Evolutionary conservation across 345 rosid species (phyloP).

Genomic region (Sisymbrium irio): DNA sequence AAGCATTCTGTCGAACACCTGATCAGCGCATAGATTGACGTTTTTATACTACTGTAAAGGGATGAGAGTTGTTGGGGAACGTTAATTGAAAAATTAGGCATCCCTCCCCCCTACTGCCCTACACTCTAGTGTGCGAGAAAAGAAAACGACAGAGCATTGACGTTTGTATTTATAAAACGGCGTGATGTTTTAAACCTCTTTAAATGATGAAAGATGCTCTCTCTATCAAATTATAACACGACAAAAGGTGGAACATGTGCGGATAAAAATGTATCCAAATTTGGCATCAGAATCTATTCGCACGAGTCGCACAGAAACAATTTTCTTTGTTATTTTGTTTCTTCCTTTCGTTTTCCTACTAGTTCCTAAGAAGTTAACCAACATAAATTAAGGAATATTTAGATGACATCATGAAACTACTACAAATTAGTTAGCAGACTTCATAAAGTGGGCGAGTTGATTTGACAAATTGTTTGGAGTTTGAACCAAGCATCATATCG

Average conservation of each 20-base stretch:
- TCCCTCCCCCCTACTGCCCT: too few relatives aligned
- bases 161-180: neutral
- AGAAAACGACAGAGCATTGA: slow-evolving; percentile 16
- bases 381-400: too few relatives aligned
- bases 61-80: slow-evolving; percentile 27
- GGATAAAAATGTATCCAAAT: slow-evolving; percentile 13
- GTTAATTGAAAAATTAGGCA: slow-evolving; percentile 21
- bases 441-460: too few relatives aligned
- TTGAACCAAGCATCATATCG: too few relatives aligned
- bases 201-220: neutral
- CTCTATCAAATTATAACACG: neutral
- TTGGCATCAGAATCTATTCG: slow-evolving; percentile 14
- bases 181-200: slow-evolving; percentile 9
- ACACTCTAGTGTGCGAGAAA: neutral
- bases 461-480: too few relatives aligned
- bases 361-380: too few relatives aligned
- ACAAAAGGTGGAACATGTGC: slow-evolving; percentile 11
- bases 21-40: slow-evolving; percentile 24
- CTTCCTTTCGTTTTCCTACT: too few relatives aligned
- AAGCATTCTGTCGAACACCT: slow-evolving; percentile 30
- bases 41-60: neutral
- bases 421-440: too few relatives aligned
- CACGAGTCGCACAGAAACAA: neutral
- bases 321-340: neutral
- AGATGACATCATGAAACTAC: too few relatives aligned